phyloP scores from a whole-genome alignment of 2,329 filamentous ascomycete genomes.

The Xylaria sp. region DNA sequence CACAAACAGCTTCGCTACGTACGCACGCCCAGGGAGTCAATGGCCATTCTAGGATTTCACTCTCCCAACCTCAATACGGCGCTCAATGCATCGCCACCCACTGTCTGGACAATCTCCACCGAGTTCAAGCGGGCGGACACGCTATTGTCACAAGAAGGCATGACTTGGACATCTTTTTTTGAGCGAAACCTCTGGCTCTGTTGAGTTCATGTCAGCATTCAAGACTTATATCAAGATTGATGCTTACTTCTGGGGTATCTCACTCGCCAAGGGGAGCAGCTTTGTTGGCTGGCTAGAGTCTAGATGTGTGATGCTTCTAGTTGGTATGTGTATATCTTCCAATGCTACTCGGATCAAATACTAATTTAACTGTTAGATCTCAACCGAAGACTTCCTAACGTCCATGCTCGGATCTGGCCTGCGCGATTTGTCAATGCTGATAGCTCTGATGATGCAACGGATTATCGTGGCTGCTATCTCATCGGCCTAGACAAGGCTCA shows the following conservation, averaged over 20 bases:
- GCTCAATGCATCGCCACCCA: conserved; percentile 47
- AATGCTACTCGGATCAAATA: background rate
- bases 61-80: conserved; percentile 57
- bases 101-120: conserved; percentile 44
- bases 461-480: conserved; percentile 58
- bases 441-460: conserved; percentile 30
- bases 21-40: conserved; percentile 52
- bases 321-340: conserved; percentile 42
- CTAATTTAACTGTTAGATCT: conserved; percentile 42
- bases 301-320: conserved; percentile 51
- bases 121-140: conserved; percentile 47
- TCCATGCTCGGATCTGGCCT: conserved; percentile 58
- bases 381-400: conserved; percentile 44
- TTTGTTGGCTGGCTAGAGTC: conserved; percentile 62
- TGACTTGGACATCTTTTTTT: conserved; percentile 46
- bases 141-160: conserved; percentile 34
- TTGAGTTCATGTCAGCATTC: conserved; percentile 48
- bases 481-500: conserved; percentile 47
- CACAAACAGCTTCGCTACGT: conserved; percentile 47
- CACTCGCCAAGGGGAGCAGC: conserved; percentile 46
- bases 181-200: conserved; percentile 28
- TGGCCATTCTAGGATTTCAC: conserved; percentile 60
- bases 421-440: conserved; percentile 46
- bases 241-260: conserved; percentile 60
- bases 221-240: conserved; percentile 56